phyloP scores from a whole-genome alignment of 345 rosid species.

The Geranium rotundifolium region DNA sequence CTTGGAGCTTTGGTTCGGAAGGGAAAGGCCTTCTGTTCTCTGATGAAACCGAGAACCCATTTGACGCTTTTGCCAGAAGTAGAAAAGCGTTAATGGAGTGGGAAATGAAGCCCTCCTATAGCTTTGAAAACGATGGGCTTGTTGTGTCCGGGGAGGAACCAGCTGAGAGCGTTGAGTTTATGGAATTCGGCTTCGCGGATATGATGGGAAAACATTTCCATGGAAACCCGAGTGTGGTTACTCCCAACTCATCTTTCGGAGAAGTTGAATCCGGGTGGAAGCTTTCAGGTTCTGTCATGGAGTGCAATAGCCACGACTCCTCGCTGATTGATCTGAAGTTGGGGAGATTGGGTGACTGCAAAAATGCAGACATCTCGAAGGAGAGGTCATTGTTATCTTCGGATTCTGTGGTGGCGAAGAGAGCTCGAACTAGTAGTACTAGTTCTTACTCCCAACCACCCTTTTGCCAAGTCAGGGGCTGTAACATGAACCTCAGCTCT shows the following conservation, averaged over 20 bases:
- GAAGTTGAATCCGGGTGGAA: slow-evolving; percentile 33
- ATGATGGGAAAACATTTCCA: slow-evolving; percentile 16
- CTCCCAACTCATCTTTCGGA: slow-evolving; percentile 14
- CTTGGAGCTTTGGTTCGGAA: slow-evolving; percentile 37
- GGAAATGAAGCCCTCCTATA: slow-evolving; percentile 21
- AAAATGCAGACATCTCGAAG: slow-evolving; percentile 17
- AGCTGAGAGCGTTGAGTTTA: slow-evolving; percentile 13
- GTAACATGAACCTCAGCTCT: slow-evolving; percentile 41
- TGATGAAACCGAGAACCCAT: slow-evolving; percentile 18
- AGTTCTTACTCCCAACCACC: slow-evolving; percentile 18
- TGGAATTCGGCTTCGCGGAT: slow-evolving; percentile 25
- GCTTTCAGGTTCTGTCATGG: slow-evolving; percentile 27
- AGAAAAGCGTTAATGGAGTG: slow-evolving; percentile 19
- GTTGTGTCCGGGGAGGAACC: slow-evolving; percentile 17
- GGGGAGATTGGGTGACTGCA: slow-evolving; percentile 41
- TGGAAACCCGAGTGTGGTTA: slow-evolving; percentile 11
- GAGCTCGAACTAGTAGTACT: slow-evolving; percentile 19
- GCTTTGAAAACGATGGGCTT: slow-evolving; percentile 17
- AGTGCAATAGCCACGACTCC: slow-evolving; percentile 29
- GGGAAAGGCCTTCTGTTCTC: slow-evolving; percentile 20
- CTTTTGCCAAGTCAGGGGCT: slow-evolving; percentile 45
- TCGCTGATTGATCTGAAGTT: slow-evolving; percentile 57
- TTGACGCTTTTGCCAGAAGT: slow-evolving; percentile 22
- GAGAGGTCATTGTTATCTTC: slow-evolving; percentile 15
- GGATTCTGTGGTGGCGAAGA: slow-evolving; percentile 21